Percentiles rank a stretch among this genome's conserved stretches.
phyloP scores from a whole-genome alignment of 805 yeast genomes.

The Teunomyces kruisii region DNA sequence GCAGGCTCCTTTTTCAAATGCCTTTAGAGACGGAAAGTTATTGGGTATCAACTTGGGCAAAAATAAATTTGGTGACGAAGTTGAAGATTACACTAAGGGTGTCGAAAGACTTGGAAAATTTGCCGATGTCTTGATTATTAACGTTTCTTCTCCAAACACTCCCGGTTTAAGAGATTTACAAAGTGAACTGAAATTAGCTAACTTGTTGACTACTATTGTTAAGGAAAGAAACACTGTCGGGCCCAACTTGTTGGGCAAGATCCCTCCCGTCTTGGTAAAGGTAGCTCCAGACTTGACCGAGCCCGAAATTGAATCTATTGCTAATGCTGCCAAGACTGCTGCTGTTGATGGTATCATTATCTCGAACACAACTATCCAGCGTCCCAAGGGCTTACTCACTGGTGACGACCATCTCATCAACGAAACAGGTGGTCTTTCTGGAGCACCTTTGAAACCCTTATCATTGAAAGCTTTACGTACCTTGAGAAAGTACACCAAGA shows the following conservation, averaged over 20 bases:
- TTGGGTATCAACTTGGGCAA: slow-evolving; percentile 88
- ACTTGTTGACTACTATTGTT: slow-evolving; percentile 64
- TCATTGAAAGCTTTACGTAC: slow-evolving; percentile 68
- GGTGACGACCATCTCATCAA: slow-evolving; percentile 36
- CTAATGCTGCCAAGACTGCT: slow-evolving; percentile 72
- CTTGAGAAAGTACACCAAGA: slow-evolving; percentile 76
- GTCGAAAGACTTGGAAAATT: slow-evolving; percentile 76
- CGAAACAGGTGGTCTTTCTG: slow-evolving; percentile 88
- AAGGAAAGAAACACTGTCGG: slow-evolving; percentile 59
- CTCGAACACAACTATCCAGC: slow-evolving; percentile 86
- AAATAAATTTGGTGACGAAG: slow-evolving; percentile 89
- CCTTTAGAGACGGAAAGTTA: slow-evolving; percentile 63
- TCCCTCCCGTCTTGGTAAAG: slow-evolving; percentile 84
- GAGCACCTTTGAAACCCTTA: slow-evolving; percentile 83
- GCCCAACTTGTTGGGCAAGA: slow-evolving; percentile 40
- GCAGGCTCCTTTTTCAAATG: slow-evolving; percentile 32
- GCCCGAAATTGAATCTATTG: slow-evolving; percentile 78
- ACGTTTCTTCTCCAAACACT: slow-evolving; percentile 94
- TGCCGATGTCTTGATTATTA: slow-evolving; percentile 88
- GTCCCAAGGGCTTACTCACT: slow-evolving; percentile 67
- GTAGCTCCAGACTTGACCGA: slow-evolving; percentile 91
- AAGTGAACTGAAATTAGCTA: slow-evolving; percentile 68
- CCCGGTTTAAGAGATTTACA: slow-evolving; percentile 92
- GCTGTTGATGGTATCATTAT: slow-evolving; percentile 89
- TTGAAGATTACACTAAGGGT: slow-evolving; percentile 81